Percentiles rank a stretch among this genome's conserved stretches.
These are phyloP conservation scores for Fusarium nematophilum DNA, from an alignment of 2,329 filamentous ascomycete genomes.

Conservation along the genomic window DNA sequence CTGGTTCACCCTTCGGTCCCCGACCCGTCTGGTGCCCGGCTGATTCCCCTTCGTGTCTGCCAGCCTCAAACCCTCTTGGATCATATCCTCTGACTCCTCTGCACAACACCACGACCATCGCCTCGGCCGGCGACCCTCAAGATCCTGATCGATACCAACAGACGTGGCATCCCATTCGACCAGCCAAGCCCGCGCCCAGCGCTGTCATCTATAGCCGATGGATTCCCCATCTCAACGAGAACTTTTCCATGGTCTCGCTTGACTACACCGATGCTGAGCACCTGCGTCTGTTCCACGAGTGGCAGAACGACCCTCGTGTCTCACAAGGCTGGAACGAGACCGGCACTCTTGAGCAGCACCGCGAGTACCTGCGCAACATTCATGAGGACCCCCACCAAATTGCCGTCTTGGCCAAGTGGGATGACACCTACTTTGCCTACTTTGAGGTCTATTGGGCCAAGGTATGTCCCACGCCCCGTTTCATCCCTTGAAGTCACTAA, in stretches of 20 bases:
- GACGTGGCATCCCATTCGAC: slow-evolving; percentile 76
- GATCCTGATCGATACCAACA: slow-evolving; percentile 59
- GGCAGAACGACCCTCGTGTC: slow-evolving; percentile 87
- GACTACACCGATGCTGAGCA: slow-evolving; percentile 74
- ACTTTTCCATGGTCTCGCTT: slow-evolving; percentile 81
- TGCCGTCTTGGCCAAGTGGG: slow-evolving; percentile 76
- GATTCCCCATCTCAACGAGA: slow-evolving; percentile 79
- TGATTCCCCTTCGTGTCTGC: slow-evolving; percentile 52
- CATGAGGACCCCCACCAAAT: slow-evolving; percentile 79
- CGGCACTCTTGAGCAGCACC: slow-evolving; percentile 79
- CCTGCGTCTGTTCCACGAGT: slow-evolving; percentile 77
- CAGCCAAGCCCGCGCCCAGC: slow-evolving; percentile 76
- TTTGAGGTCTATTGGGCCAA: slow-evolving; percentile 85
- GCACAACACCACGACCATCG: slow-evolving; percentile 57
- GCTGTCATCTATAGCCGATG: slow-evolving; percentile 81
- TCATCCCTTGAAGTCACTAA: slow-evolving; percentile 2
- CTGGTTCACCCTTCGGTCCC: slow-evolving; percentile 73
- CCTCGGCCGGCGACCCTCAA: slow-evolving; percentile 54
- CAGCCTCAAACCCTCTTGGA: slow-evolving; percentile 51
- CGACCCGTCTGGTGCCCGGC: slow-evolving; percentile 71
- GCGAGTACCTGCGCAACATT: slow-evolving; percentile 74
- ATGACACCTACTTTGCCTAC: slow-evolving; percentile 78
- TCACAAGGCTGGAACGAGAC: slow-evolving; percentile 84
- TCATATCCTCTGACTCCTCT: slow-evolving; percentile 62
- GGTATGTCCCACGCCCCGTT: slow-evolving; percentile 47